phyloP scores from a whole-genome alignment of 768 basidiomycete genomes.

The Kwoniella bestiolae region DNA sequence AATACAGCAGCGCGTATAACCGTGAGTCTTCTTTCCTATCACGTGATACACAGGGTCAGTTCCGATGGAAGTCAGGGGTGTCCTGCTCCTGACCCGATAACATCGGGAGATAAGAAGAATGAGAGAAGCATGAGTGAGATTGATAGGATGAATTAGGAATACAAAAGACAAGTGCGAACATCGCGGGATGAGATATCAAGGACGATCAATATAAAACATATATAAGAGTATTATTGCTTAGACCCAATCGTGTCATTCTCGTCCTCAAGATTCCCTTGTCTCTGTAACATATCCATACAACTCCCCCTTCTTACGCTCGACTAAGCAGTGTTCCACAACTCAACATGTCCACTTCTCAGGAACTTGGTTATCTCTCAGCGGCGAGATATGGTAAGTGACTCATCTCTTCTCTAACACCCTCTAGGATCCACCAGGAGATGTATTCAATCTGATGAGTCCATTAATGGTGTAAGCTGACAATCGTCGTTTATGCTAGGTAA shows the following conservation, averaged over 20 bases:
- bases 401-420: neutral
- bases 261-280: neutral
- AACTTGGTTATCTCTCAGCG: conserved; percentile 46
- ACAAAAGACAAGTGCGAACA: neutral
- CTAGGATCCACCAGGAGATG: no score
- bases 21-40: neutral
- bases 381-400: conserved; percentile 44
- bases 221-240: no score
- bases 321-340: neutral
- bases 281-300: neutral
- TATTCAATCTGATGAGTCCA: no score
- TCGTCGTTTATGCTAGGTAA: conserved; percentile 64
- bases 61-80: neutral
- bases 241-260: neutral
- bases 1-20: neutral
- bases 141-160: neutral
- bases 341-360: conserved; percentile 28
- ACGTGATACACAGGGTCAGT: neutral
- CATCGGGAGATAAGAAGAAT: neutral
- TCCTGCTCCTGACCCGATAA: neutral
- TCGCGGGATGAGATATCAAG: no score
- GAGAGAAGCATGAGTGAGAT: neutral
- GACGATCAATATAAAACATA: no score
- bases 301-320: neutral
- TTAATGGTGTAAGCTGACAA: neutral